These are phyloP conservation scores for Immersiporthe knoxdaviesiana DNA, from an alignment of 2,329 filamentous ascomycete genomes.

Conservation along the genomic window DNA sequence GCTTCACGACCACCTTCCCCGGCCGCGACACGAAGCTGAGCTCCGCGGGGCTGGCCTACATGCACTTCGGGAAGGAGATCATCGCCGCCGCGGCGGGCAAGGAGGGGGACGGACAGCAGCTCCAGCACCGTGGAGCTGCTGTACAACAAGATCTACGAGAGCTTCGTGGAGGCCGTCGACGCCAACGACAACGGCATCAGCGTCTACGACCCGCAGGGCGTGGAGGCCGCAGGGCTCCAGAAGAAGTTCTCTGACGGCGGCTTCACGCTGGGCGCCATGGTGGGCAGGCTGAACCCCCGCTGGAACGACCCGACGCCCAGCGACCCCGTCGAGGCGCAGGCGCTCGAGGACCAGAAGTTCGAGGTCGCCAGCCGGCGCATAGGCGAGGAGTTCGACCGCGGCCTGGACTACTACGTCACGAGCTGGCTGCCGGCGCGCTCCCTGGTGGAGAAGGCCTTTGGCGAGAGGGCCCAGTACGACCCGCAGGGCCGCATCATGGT, in stretches of 20 bases:
- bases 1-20: constrained; percentile 85
- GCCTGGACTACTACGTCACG: constrained; percentile 73
- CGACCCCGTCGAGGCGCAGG: constrained; percentile 64
- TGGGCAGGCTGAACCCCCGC: constrained; percentile 77
- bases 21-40: constrained; percentile 85
- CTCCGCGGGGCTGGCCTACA: constrained; percentile 90
- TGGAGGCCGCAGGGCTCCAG: constrained; percentile 72
- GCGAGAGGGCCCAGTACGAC: constrained; percentile 68
- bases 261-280: constrained; percentile 83
- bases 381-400: constrained; percentile 83
- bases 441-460: constrained; percentile 77
- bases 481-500: constrained; percentile 79
- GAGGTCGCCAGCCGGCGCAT: constrained; percentile 77
- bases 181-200: constrained; percentile 97
- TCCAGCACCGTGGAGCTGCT: constrained; percentile 72
- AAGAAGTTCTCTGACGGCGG: constrained; percentile 84
- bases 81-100: constrained; percentile 57
- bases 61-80: constrained; percentile 90
- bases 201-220: constrained; percentile 71
- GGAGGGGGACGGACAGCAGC: constrained; percentile 57
- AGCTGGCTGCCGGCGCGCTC: constrained; percentile 88
- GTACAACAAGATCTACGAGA: constrained; percentile 87
- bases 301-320: constrained; percentile 69
- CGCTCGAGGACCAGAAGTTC: constrained; percentile 81
- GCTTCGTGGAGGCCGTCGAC: constrained; percentile 94